These are phyloP conservation scores for Tylopilus orsonianus DNA, from an alignment of 1,284 basidiomycete genomes.

Conservation along the genomic window DNA sequence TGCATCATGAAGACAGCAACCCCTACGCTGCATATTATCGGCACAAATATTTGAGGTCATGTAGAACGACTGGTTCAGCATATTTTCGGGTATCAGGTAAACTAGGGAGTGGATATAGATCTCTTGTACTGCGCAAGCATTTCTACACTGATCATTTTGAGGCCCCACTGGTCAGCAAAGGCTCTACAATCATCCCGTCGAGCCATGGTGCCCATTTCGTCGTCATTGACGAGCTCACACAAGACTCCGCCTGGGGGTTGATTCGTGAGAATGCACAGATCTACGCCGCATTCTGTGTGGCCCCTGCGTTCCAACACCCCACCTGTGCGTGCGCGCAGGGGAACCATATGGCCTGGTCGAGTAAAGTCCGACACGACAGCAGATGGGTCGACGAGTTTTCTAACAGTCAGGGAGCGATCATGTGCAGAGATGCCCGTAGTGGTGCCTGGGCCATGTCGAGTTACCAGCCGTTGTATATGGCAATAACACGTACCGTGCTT, in stretches of 20 bases:
- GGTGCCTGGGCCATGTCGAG: conserved; percentile 56
- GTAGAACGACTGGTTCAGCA: background rate
- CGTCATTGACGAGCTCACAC: conserved; percentile 95
- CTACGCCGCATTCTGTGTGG: conserved; percentile 92
- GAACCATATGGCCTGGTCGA: conserved; percentile 94
- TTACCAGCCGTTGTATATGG: background rate
- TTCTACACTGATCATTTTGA: conserved; percentile 95
- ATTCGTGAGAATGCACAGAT: conserved; percentile 81
- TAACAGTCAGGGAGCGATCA: conserved; percentile 87
- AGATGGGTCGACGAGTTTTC: conserved; percentile 70
- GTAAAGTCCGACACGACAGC: conserved; percentile 77
- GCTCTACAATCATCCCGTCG: conserved; percentile 89
- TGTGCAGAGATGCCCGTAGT: conserved; percentile 97
- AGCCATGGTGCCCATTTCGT: conserved; percentile 91
- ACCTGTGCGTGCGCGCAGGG: conserved; percentile 83
- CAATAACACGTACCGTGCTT: conserved; percentile 61
- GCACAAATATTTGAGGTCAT: background rate
- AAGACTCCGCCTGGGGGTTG: conserved; percentile 83
- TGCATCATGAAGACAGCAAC: too few species aligned
- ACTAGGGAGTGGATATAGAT: conserved; percentile 4
- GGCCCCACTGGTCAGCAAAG: conserved; percentile 90
- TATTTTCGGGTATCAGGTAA: conserved; percentile 2
- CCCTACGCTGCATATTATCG: too few species aligned
- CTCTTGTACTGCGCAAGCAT: conserved; percentile 55
- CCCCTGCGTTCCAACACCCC: conserved; percentile 86